phyloP scores from a whole-genome alignment of 108 stramenopile species.

The Stephanodiscus triporus region DNA sequence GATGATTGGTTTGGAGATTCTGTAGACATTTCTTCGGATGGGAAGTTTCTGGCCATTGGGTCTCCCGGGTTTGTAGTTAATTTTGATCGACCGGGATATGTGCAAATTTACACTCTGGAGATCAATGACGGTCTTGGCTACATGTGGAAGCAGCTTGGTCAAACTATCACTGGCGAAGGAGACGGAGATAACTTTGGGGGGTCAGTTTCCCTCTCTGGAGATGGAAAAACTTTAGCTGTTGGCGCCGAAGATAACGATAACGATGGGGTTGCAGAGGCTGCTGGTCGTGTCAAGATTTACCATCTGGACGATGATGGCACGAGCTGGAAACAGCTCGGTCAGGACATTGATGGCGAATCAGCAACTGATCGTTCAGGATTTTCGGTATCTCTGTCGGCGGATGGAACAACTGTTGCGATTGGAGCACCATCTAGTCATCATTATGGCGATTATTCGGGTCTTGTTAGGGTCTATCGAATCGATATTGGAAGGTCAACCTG shows the following conservation, averaged over 20 bases:
- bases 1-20: conserved; percentile 15
- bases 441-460: neutral
- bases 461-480: conserved; percentile 3
- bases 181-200: conserved; percentile 14
- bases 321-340: conserved; percentile 1
- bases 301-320: neutral
- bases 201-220: conserved; percentile 23
- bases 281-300: conserved; percentile 16
- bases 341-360: conserved; percentile 9
- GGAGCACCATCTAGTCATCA: neutral
- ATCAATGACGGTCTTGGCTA: neutral
- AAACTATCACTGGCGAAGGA: conserved; percentile 23
- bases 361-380: conserved; percentile 12
- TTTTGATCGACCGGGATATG: conserved; percentile 8
- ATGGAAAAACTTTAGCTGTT: too few relatives aligned
- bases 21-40: conserved; percentile 14
- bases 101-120: neutral
- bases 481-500: neutral
- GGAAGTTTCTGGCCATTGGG: conserved; percentile 3
- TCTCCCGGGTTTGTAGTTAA: neutral
- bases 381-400: conserved; percentile 19
- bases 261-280: neutral
- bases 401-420: conserved; percentile 21
- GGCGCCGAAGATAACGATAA: conserved; percentile 10
- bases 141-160: conserved; percentile 12